Conservation (phyloP, 805 yeast species). For the Spencermartinsiella europaea region DNA sequence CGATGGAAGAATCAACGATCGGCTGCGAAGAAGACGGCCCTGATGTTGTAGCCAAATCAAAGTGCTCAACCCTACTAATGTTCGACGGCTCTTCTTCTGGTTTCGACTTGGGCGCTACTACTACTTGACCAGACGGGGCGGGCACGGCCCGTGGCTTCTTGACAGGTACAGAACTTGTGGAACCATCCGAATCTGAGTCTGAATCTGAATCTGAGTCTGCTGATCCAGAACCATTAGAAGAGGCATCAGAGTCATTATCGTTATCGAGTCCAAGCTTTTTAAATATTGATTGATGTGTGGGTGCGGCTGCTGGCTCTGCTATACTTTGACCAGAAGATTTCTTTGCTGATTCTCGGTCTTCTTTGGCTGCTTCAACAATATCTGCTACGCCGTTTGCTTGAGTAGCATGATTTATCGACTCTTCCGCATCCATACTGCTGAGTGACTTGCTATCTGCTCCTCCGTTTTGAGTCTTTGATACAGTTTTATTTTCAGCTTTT, state of each 20-base stretch:
- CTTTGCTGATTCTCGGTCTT: too few relatives aligned
- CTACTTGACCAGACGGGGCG: slow-evolving; percentile 10
- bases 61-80: too few relatives aligned
- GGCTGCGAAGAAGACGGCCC: not conserved
- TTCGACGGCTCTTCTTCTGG: too few relatives aligned
- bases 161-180: slow-evolving; percentile 14
- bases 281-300: not conserved
- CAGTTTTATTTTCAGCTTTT: not conserved
- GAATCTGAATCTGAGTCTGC: slow-evolving; percentile 15
- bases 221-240: slow-evolving; percentile 3
- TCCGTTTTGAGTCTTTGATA: too few relatives aligned
- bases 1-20: not conserved
- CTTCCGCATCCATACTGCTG: too few relatives aligned
- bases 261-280: not conserved
- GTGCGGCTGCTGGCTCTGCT: too few relatives aligned
- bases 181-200: slow-evolving; percentile 11
- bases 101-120: slow-evolving; percentile 3
- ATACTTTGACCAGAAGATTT: too few relatives aligned
- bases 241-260: slow-evolving; percentile 7
- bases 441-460: too few relatives aligned
- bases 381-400: too few relatives aligned
- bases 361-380: too few relatives aligned
- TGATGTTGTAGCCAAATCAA: not conserved
- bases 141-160: slow-evolving; percentile 13
- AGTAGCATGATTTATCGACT: too few relatives aligned